Percentiles rank a stretch among this genome's conserved stretches.
phyloP scores from a whole-genome alignment of 192 early-diverging fungal species.

The Entophlyctis luteolus region DNA sequence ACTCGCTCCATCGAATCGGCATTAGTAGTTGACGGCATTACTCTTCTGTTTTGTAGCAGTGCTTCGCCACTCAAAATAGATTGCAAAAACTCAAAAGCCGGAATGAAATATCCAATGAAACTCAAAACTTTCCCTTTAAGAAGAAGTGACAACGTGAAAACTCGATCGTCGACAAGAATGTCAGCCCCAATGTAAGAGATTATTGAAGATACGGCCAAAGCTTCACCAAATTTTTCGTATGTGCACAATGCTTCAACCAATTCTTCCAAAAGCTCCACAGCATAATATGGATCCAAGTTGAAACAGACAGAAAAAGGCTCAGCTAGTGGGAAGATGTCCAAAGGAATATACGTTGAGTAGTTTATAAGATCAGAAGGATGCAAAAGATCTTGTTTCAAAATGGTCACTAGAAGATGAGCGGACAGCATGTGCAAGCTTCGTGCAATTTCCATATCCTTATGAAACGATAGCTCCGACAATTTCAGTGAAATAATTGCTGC shows the following conservation, averaged over 20 bases:
- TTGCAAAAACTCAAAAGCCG: neutral
- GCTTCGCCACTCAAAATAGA: neutral
- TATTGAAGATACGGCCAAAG: constrained; percentile 1
- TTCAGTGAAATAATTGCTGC: neutral
- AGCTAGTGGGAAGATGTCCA: neutral
- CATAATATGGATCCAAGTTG: neutral
- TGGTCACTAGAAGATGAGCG: neutral
- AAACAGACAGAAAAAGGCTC: constrained; percentile 9
- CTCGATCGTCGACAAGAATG: constrained; percentile 4
- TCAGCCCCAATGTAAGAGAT: constrained; percentile 1
- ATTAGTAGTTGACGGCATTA: no score
- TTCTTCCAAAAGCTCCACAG: neutral
- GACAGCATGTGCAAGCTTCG: neutral
- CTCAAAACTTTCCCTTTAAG: neutral
- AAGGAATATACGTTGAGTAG: constrained; percentile 1
- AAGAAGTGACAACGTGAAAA: neutral
- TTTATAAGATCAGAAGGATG: neutral
- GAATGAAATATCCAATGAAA: constrained; percentile 1
- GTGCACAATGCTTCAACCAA: neutral
- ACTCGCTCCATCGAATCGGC: no score
- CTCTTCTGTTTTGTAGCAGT: neutral
- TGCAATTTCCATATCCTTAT: neutral
- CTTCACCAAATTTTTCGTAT: neutral
- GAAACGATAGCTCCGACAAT: neutral
- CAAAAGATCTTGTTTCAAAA: neutral